A percentile compares a stretch with the other conserved stretches of the same genome.
Evolutionary conservation across 1,139 yeast genomes (phyloP).

Genomic region (Chernovozyma aurita): DNA sequence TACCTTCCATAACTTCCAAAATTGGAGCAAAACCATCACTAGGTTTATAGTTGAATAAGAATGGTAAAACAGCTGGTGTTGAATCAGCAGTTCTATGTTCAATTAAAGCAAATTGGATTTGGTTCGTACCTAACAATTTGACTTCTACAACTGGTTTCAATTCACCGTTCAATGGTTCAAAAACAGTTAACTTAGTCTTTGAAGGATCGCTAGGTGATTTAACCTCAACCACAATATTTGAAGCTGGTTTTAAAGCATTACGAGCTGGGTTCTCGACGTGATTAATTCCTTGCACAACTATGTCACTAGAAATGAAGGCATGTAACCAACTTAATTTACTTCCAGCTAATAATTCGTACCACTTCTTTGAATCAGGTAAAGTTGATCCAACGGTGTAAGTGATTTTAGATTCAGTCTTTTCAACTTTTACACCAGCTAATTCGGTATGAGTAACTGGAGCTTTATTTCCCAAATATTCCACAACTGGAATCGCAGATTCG

Average conservation of each 20-base stretch:
- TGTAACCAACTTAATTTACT: conserved; percentile 79
- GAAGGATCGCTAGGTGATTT: conserved; percentile 44
- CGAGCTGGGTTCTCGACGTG: conserved; percentile 77
- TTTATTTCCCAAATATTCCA: conserved; percentile 83
- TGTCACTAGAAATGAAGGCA: conserved; percentile 75
- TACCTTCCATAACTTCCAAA: conserved; percentile 80
- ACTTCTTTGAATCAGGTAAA: conserved; percentile 48
- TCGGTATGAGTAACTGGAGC: conserved; percentile 31
- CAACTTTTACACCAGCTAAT: conserved; percentile 31
- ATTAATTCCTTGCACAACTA: conserved; percentile 80
- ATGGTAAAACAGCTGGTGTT: conserved; percentile 67
- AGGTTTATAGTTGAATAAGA: conserved; percentile 76
- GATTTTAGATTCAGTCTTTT: conserved; percentile 27
- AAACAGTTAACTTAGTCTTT: conserved; percentile 60
- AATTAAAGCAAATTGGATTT: conserved; percentile 68
- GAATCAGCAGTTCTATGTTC: conserved; percentile 86
- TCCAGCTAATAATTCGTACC: conserved; percentile 87
- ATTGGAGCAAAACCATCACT: conserved; percentile 93
- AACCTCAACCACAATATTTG: conserved; percentile 62
- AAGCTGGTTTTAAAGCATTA: conserved; percentile 73
- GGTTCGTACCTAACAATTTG: conserved; percentile 39
- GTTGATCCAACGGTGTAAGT: conserved; percentile 39
- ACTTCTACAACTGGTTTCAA: conserved; percentile 66
- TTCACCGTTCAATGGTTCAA: conserved; percentile 71
- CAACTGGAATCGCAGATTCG: conserved; percentile 68